A percentile compares a stretch with the other conserved stretches of the same genome.
Conservation (phyloP, 495 filamentous ascomycete species). For the Tuber aestivum region DNA sequence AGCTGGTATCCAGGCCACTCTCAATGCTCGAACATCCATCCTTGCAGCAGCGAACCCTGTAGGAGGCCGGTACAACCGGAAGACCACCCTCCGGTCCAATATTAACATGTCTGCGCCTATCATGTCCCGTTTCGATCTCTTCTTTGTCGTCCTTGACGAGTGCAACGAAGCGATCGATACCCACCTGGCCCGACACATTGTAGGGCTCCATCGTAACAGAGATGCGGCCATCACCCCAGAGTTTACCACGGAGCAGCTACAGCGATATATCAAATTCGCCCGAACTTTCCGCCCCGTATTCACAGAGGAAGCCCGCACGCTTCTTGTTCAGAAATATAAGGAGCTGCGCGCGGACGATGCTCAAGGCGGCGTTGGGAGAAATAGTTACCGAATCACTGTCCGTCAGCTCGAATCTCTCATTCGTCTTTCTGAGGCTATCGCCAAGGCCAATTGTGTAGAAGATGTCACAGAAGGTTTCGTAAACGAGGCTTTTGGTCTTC, state of each 20-base stretch:
- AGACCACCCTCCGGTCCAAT: conserved; percentile 84
- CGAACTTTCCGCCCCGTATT: conserved; percentile 92
- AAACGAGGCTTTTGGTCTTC: conserved; percentile 78
- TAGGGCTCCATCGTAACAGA: conserved; percentile 84
- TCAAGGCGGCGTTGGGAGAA: conserved; percentile 85
- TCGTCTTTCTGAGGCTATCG: conserved; percentile 88
- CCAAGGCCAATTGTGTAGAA: conserved; percentile 93
- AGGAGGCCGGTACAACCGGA: conserved; percentile 92
- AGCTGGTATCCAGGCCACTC: conserved; percentile 94
- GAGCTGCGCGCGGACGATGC: conserved; percentile 90
- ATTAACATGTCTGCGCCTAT: conserved; percentile 98
- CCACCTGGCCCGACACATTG: conserved; percentile 87
- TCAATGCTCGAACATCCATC: conserved; percentile 92
- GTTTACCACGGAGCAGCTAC: conserved; percentile 92
- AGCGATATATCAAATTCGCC: conserved; percentile 95
- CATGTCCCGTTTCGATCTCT: conserved; percentile 98
- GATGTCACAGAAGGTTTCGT: conserved; percentile 82
- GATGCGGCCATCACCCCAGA: conserved; percentile 87
- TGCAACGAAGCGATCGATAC: conserved; percentile 89
- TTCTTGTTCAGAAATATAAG: conserved; percentile 91
- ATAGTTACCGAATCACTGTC: conserved; percentile 94
- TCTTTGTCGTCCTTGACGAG: conserved; percentile 97
- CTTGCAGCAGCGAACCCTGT: conserved; percentile 96
- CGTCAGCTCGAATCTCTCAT: conserved; percentile 94
- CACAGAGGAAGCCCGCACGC: conserved; percentile 72